These are phyloP conservation scores for Termitomyces sp. DNA, from an alignment of 768 basidiomycete species.

Conservation along the genomic window DNA sequence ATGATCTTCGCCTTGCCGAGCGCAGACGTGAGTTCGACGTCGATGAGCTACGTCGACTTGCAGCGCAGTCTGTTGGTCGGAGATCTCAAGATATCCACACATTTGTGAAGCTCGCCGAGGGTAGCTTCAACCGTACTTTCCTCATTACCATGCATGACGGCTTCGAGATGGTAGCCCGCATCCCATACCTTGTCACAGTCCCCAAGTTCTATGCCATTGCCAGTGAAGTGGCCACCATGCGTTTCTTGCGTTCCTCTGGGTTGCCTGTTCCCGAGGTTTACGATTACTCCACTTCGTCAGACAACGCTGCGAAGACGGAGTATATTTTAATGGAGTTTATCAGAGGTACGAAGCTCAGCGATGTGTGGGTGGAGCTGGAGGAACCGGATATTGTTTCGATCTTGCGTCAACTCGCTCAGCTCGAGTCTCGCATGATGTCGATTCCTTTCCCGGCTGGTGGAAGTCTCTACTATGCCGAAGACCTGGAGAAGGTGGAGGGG, in stretches of 20 bases:
- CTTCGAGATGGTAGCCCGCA: constrained; percentile 2
- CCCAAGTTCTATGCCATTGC: constrained; percentile 24
- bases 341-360: no score
- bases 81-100: not conserved
- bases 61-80: constrained; percentile 7
- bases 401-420: no score
- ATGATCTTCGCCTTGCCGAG: constrained; percentile 12
- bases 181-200: constrained; percentile 7
- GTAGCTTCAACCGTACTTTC: not conserved
- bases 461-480: no score
- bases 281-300: constrained; percentile 4
- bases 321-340: no score
- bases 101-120: not conserved
- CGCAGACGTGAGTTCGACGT: constrained; percentile 6
- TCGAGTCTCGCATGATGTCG: no score
- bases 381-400: no score
- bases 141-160: not conserved
- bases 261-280: constrained; percentile 2
- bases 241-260: constrained; percentile 18
- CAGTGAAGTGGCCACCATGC: constrained; percentile 26
- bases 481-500: no score
- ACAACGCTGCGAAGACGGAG: constrained; percentile 1
- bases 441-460: no score
- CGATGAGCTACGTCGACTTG: no score
- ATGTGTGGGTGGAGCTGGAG: no score